A percentile compares a stretch with the other conserved stretches of the same genome.
Conservation (phyloP, 2,329 filamentous ascomycete genomes). For the Xylaria sp. region DNA sequence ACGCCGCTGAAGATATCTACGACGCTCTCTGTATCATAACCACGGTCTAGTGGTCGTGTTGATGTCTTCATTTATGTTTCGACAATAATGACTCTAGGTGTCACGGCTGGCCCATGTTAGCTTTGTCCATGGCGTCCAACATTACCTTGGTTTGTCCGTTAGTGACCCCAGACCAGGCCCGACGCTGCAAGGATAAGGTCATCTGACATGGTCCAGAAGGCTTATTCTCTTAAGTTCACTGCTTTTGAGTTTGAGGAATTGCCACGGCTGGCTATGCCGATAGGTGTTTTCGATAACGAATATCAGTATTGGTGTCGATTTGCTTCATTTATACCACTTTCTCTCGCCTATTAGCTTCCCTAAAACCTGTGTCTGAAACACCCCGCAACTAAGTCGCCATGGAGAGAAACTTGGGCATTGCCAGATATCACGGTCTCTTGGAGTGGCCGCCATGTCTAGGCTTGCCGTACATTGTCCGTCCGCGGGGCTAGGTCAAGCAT, state of each 20-base stretch:
- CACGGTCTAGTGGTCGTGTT: neutral
- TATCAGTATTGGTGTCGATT: neutral
- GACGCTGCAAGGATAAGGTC: constrained; percentile 1
- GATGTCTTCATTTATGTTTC: neutral
- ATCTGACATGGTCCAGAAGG: constrained; percentile 11
- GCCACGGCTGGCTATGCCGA: neutral
- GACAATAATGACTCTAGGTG: neutral
- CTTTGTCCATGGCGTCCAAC: constrained; percentile 10
- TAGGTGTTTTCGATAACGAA: neutral
- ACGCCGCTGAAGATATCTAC: neutral
- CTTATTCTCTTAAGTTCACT: neutral
- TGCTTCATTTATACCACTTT: neutral
- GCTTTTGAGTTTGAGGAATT: constrained; percentile 15
- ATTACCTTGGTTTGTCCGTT: constrained; percentile 4
- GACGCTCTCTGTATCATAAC: neutral
- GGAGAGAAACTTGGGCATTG: neutral
- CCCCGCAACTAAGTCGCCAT: neutral
- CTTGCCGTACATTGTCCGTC: neutral
- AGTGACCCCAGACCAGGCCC: neutral
- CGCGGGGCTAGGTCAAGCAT: constrained; percentile 18
- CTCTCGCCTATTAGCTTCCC: neutral
- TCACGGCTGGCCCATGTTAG: constrained; percentile 3
- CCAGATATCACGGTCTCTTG: neutral
- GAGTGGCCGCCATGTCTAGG: neutral
- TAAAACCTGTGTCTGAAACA: neutral